Conservation (phyloP, 306 rosid species). For the Chamaecrista fasciculata region DNA sequence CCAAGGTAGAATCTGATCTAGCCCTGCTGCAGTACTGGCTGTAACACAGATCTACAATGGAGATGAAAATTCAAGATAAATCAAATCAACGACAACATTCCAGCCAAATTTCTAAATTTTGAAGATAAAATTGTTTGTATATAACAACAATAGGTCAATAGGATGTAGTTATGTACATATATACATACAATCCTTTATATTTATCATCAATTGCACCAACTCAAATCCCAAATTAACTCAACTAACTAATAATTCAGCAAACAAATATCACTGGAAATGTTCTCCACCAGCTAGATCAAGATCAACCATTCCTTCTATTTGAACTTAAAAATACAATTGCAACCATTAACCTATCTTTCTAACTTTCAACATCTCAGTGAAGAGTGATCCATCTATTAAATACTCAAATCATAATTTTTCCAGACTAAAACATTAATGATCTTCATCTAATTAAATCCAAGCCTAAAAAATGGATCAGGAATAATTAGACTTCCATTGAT, state of each 20-base stretch:
- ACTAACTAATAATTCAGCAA: background rate
- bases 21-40: constrained; percentile 84
- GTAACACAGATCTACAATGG: constrained; percentile 76
- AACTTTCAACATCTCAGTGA: background rate
- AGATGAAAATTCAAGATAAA: constrained; percentile 18
- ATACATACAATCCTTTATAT: background rate
- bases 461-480: background rate
- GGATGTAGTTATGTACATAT: background rate
- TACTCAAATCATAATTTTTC: background rate
- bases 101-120: background rate
- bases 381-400: background rate
- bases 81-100: background rate
- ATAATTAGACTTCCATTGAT: background rate
- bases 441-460: background rate
- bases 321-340: background rate
- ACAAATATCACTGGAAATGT: background rate
- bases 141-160: constrained; percentile 1
- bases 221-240: constrained; percentile 13
- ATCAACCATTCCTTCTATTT: background rate
- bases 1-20: constrained; percentile 97
- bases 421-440: background rate
- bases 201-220: background rate
- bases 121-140: background rate
- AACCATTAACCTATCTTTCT: background rate
- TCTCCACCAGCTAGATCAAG: background rate